A percentile compares a stretch with the other conserved stretches of the same genome.
Evolutionary conservation across 257 asterid species (phyloP).

Genomic region (Sherardia arvensis): DNA sequence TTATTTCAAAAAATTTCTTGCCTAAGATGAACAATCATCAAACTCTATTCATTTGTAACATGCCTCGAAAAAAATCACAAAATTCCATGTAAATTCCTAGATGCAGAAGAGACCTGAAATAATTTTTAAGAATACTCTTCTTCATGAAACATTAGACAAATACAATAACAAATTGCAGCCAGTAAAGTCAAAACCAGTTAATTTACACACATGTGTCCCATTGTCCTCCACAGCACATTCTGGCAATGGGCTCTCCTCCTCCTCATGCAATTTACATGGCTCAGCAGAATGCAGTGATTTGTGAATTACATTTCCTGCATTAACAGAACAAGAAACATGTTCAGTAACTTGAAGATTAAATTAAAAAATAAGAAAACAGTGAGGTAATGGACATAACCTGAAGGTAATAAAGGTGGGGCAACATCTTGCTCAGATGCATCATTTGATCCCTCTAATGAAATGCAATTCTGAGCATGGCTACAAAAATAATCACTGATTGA

Average conservation of each 20-base stretch:
- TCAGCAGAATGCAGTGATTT: slow-evolving; percentile 21
- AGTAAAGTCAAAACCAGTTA: slow-evolving; percentile 36
- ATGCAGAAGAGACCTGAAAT: neutral
- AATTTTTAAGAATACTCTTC: slow-evolving; percentile 1
- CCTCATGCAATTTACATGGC: slow-evolving; percentile 24
- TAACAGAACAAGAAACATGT: slow-evolving; percentile 11
- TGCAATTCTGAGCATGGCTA: slow-evolving; percentile 28
- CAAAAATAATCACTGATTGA: slow-evolving; percentile 72
- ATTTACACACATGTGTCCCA: slow-evolving; percentile 26
- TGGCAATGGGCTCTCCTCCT: slow-evolving; percentile 25
- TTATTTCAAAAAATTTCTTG: neutral
- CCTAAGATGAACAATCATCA: neutral
- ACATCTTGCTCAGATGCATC: slow-evolving; percentile 29
- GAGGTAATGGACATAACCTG: slow-evolving; percentile 38
- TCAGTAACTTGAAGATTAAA: slow-evolving; percentile 13
- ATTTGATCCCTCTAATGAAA: slow-evolving; percentile 25
- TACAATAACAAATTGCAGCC: neutral
- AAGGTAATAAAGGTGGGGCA: slow-evolving; percentile 26
- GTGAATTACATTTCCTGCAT: slow-evolving; percentile 28
- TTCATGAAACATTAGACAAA: neutral
- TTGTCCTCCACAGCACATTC: slow-evolving; percentile 24
- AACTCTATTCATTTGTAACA: neutral
- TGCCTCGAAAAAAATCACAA: neutral
- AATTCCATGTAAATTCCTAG: neutral
- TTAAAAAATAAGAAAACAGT: slow-evolving; percentile 15